Evolutionary conservation across 495 filamentous ascomycete species (phyloP), one percentile per base, ranked within the genome.

Genomic region (Apiosordaria backusii): DNA sequence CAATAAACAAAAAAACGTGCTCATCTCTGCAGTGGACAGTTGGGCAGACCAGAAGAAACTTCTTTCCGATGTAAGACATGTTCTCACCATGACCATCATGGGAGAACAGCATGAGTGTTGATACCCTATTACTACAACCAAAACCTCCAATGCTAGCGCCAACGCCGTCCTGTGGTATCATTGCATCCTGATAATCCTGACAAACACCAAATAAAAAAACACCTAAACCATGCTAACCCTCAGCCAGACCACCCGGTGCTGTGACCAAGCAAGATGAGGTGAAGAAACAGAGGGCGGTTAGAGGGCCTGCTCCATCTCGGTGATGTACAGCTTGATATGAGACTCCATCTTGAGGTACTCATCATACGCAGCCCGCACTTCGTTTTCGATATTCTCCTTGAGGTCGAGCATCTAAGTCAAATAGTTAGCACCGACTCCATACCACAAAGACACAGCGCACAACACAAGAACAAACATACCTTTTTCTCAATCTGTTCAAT

Each of bases 401-500:
- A 98, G 83, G 76, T 98, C 95, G 29, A 88, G 87, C 95, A 98
- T 99, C 93, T 98, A 50, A 3, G 19, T 61, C 26, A 57, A 27
- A 10, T 62, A 1, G 74, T 85, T 75, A 85, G 80, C 63, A 71
- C 21, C 6, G 26, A 18, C 10, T 22, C 15, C 15, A n/a, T n/a
- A 4, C n/a, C 15, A 19, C 52, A 65, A 13, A 13, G 16, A 15
- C 16, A 13, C 9, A 13, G 10, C 16, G 6, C 16, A 15, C 2
- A 45, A 45, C 52, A 68, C 66, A 4, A 24, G 68, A 55, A 23
- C 9, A 58, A 57, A 72, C 82, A 67, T 84, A 93, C 93, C 90
- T 98, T 97, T 83, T 97, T 97, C 86, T 97, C 95, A 35, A 91
- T 97, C 82, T 97, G 92, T 80, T 98, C 94, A 67, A 98, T 98